Conservation (phyloP, 2,329 filamentous ascomycete genomes). For the Rasamsonia emersonii region DNA sequence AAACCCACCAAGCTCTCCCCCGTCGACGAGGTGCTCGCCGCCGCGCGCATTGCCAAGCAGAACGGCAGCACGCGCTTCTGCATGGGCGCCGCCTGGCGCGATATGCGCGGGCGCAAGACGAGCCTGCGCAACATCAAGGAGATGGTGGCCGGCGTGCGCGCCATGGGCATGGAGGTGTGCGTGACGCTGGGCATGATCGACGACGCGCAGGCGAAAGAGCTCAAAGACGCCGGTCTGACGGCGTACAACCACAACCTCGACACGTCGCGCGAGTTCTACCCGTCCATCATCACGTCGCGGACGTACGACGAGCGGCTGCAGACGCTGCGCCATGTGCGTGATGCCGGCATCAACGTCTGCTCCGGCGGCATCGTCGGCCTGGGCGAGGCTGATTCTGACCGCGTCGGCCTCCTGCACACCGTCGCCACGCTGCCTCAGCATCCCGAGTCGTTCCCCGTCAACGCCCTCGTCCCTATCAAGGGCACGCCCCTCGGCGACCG, state of each 20-base stretch:
- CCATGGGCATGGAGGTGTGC: constrained; percentile 80
- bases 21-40: constrained; percentile 71
- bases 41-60: constrained; percentile 66
- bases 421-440: constrained; percentile 71
- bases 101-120: constrained; percentile 86
- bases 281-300: constrained; percentile 73
- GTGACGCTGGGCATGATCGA: constrained; percentile 96
- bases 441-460: constrained; percentile 86
- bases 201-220: constrained; percentile 65
- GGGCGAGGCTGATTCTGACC: constrained; percentile 69
- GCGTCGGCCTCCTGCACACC: constrained; percentile 74
- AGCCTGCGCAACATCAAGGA: constrained; percentile 73
- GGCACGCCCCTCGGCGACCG: constrained; percentile 75
- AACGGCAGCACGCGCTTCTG: constrained; percentile 89
- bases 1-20: constrained; percentile 68
- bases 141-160: constrained; percentile 75
- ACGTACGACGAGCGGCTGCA: constrained; percentile 78
- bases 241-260: constrained; percentile 95
- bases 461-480: constrained; percentile 82
- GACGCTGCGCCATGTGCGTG: constrained; percentile 70
- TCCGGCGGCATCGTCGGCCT: constrained; percentile 81
- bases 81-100: constrained; percentile 89
- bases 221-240: constrained; percentile 75
- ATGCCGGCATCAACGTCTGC: constrained; percentile 84
- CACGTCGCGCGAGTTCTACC: constrained; percentile 82